Conservation (phyloP, 2,329 filamentous ascomycete genomes). For the Neonectria punicea region DNA sequence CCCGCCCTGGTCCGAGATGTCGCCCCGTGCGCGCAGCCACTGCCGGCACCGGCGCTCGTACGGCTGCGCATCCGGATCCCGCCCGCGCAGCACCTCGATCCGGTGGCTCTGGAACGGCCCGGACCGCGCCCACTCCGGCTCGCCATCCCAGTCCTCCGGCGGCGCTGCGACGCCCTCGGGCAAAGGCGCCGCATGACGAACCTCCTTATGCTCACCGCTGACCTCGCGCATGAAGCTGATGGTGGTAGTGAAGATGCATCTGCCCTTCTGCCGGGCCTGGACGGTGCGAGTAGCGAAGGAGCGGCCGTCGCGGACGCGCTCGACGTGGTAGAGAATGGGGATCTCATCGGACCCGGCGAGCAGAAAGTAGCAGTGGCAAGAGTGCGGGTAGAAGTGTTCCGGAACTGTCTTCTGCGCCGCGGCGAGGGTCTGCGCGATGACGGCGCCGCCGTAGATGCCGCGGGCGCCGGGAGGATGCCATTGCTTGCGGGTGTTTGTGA, state of each 20-base stretch:
- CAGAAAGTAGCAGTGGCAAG: slow-evolving; percentile 99
- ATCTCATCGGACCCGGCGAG: slow-evolving; percentile 86
- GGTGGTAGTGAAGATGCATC: slow-evolving; percentile 94
- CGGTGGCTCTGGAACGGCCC: slow-evolving; percentile 60
- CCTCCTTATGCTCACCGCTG: slow-evolving; percentile 60
- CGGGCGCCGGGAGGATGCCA: slow-evolving; percentile 94
- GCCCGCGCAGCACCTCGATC: slow-evolving; percentile 51
- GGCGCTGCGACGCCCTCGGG: slow-evolving; percentile 57
- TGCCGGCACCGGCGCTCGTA: slow-evolving; percentile 75
- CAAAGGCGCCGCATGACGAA: slow-evolving; percentile 74
- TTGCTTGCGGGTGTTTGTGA: slow-evolving; percentile 90
- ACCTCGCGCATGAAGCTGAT: slow-evolving; percentile 83
- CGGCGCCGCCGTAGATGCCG: slow-evolving; percentile 92
- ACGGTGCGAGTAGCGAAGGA: slow-evolving; percentile 94
- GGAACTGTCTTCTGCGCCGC: slow-evolving; percentile 91
- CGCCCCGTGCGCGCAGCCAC: slow-evolving; percentile 80
- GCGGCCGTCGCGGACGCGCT: slow-evolving; percentile 88
- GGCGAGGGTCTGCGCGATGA: slow-evolving; percentile 90
- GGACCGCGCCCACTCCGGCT: slow-evolving; percentile 61
- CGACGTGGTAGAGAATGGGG: slow-evolving; percentile 94
- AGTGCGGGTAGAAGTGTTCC: slow-evolving; percentile 83
- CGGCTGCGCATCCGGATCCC: slow-evolving; percentile 59
- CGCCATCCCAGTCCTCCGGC: slow-evolving; percentile 53
- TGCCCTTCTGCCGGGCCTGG: slow-evolving; percentile 89
- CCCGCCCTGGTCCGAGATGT: slow-evolving; percentile 78